Evolutionary conservation across 2,329 filamentous ascomycete species (phyloP), one percentile per base, ranked within the genome.

Genomic region (Emydomyces testavorans): DNA sequence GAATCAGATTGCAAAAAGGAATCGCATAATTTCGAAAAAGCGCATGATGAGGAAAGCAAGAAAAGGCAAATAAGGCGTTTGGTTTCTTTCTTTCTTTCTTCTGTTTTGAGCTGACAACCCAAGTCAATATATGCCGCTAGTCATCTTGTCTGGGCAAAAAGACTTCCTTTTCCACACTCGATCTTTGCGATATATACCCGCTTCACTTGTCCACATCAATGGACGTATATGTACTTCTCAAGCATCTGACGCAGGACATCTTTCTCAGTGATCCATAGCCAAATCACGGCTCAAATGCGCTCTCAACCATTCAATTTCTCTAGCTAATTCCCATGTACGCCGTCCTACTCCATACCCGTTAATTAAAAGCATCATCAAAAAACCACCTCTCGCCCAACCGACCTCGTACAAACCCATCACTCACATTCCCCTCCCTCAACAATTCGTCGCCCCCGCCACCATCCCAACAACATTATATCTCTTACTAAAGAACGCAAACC

Each of bases 401-500:
- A 32, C 29, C 10, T 6, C 24, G 4, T 18, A 24, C 13, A 8
- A 26, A 8, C 8, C n/a, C 15, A 7, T 15, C 29, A 2, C 26
- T 44, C 18, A 11, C 15, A 23, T 18, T 21, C n/a, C 20, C 21
- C 10, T n/a, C n/a, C 10, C 23, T 56, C 51, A 66, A 37, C 58
- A 59, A 52, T 67, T 68, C 35, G 57, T 61, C 15, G 64, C 65
- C 41, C 60, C 64, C 53, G 65, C 56, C 6, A 71, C 67, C 58
- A 69, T 70, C 36, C 69, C 69, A 34, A 71, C 68, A 46, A 96
- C 77, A 59, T 94, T 96, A 71, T 98, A 98, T 50, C 92, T 77
- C 72, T 96, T 98, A 56, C 83, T 86, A 68, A 98, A 98, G 69
- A 94, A 98, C 1, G 84, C 94, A 54, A 83, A 79, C 92, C 92